A percentile compares a stretch with the other conserved stretches of the same genome.
phyloP scores from a whole-genome alignment of 1,284 basidiomycete genomes.

The Coniophora puteana region DNA sequence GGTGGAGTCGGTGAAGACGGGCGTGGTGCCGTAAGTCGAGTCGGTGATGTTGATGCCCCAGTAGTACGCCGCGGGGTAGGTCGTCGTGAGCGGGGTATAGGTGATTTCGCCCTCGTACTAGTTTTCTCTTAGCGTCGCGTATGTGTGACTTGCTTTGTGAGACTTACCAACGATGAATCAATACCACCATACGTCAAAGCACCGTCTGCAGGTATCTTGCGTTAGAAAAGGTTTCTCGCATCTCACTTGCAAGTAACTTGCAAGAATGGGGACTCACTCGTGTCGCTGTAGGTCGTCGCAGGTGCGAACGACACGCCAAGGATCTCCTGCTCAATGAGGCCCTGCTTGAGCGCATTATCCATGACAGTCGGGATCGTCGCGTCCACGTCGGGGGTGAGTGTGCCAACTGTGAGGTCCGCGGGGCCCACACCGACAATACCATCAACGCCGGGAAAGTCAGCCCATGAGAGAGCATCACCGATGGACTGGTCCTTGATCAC shows the following conservation, averaged over 20 bases:
- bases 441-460: slow-evolving; percentile 13
- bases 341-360: slow-evolving; percentile 19
- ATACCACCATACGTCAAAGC: slow-evolving; percentile 22
- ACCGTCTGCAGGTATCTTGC: slow-evolving; percentile 18
- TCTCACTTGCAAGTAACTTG: neutral
- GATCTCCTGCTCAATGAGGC: slow-evolving; percentile 13
- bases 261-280: slow-evolving; percentile 11
- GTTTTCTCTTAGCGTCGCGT: neutral
- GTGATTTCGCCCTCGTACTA: slow-evolving; percentile 17
- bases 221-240: neutral
- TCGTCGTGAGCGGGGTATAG: slow-evolving; percentile 20
- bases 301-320: slow-evolving; percentile 23
- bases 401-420: slow-evolving; percentile 15
- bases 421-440: slow-evolving; percentile 26
- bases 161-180: slow-evolving; percentile 17
- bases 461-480: slow-evolving; percentile 16
- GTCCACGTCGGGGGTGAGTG: slow-evolving; percentile 4
- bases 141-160: neutral
- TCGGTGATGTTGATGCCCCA: slow-evolving; percentile 24
- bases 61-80: slow-evolving; percentile 12
- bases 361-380: slow-evolving; percentile 21
- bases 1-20: slow-evolving; percentile 14
- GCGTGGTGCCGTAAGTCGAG: slow-evolving; percentile 11
- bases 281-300: slow-evolving; percentile 12
- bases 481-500: slow-evolving; percentile 22